Base-by-base conservation (phyloP, 75 land plant species). In the Cunninghamia lanceolata region DNA sequence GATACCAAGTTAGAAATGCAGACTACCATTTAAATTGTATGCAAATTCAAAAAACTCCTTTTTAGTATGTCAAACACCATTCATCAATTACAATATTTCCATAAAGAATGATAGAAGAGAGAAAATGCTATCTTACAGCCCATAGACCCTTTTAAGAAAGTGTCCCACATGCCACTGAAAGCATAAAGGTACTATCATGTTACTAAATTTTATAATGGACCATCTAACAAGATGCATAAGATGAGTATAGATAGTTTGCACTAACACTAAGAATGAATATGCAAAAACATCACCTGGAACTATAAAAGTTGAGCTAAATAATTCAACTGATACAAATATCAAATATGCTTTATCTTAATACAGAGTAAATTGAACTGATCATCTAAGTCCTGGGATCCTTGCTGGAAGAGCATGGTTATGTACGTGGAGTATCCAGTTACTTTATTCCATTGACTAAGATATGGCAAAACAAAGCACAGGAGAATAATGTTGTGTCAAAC, bases 141-240 rank as follows among this genome's bases (percentile, higher is more conserved):
- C 36, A 71, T 14, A 71, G 19, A 9, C 11, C 11, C 35, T 32
- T 71, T 59, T 59, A 71, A 10, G 36, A 2, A 21, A 71, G 30
- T 3, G 13, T 71, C 36, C 35, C 32, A 8, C 74, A 71, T 71
- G 32, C 74, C 74, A 30, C 11, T 71, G 32, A 30, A 19, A 59
- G 66, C 28, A 59, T 71, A 2, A 71, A 71, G 3, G 74, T 71
- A 32, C 32, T 71, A 71, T 32, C 30, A 30, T 30, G 35, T 70
- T 70, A 70, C n/a, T 70, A 32, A 71, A 9, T 71, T 21, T 32
- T 30, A 97, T 91, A 85, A 97, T 75, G 0, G 99, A 92, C 95
- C 95, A 96, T 56, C 99, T 97, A 89, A 91, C 87, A 30, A 35
- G 28, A 82, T 47, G 78, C 47, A 71, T 46, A 46, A 83, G 53